phyloP scores from a whole-genome alignment of 1,284 basidiomycete species.

The Cryptococcus deneoformans region DNA sequence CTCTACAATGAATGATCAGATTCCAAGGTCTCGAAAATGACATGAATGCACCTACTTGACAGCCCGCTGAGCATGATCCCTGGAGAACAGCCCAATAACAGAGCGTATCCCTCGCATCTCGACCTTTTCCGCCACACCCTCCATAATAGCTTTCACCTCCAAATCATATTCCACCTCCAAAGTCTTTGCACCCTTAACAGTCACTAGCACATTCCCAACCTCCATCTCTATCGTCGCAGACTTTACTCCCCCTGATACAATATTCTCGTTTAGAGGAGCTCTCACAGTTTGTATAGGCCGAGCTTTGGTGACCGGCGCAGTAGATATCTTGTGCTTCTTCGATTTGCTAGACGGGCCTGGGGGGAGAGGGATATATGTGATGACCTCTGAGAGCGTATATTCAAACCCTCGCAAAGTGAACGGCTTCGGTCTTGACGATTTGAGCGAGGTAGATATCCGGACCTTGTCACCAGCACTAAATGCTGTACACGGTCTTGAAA shows the following conservation, averaged over 20 bases:
- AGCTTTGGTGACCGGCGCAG: conserved; percentile 61
- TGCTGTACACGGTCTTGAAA: conserved; percentile 66
- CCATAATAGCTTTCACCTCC: conserved; percentile 70
- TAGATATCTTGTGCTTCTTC: conserved; percentile 55
- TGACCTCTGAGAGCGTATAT: conserved; percentile 69
- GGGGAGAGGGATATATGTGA: conserved; percentile 44
- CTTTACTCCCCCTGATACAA: conserved; percentile 68
- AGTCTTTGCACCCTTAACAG: conserved; percentile 69
- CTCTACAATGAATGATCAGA: conserved; percentile 18
- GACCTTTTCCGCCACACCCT: conserved; percentile 59
- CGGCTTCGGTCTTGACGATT: conserved; percentile 53
- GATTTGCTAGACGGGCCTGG: conserved; percentile 22
- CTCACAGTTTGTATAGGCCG: conserved; percentile 16
- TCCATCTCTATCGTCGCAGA: conserved; percentile 67
- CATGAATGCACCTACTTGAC: conserved; percentile 33
- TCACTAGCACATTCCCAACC: conserved; percentile 66
- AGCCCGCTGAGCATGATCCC: conserved; percentile 34
- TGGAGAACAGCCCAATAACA: conserved; percentile 36
- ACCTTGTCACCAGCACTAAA: conserved; percentile 82
- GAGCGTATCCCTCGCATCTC: conserved; percentile 61
- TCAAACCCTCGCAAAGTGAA: conserved; percentile 78
- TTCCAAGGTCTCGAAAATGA: background rate
- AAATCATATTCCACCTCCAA: conserved; percentile 78
- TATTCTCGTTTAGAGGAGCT: conserved; percentile 62
- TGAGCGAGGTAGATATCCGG: conserved; percentile 62